These are phyloP conservation scores for Phytophthora megakarya DNA, from an alignment of 352 stramenopile species.

Conservation along the genomic window DNA sequence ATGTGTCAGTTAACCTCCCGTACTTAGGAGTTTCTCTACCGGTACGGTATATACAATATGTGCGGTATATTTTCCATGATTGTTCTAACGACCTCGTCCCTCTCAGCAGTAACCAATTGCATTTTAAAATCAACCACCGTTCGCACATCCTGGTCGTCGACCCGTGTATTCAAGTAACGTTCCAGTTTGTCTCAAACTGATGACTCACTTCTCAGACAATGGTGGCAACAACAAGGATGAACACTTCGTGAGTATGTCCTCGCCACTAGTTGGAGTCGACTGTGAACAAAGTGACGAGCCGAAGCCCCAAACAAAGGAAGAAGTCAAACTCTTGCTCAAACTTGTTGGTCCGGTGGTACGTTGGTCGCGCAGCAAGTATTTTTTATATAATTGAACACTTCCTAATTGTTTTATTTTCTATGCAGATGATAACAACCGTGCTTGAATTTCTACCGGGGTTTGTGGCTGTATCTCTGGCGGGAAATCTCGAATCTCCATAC, in stretches of 20 bases:
- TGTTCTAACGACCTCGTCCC: too few relatives aligned
- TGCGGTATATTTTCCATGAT: too few relatives aligned
- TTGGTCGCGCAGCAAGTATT: too few relatives aligned
- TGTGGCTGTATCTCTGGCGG: slow-evolving; percentile 54
- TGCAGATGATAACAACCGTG: slow-evolving; percentile 40
- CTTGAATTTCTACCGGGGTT: slow-evolving; percentile 48
- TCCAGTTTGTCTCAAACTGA: too few relatives aligned
- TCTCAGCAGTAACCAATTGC: too few relatives aligned
- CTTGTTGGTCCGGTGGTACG: slow-evolving; percentile 47
- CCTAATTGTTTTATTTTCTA: background rate
- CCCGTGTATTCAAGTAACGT: too few relatives aligned
- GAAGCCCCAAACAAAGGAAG: slow-evolving; percentile 19
- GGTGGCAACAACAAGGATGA: background rate
- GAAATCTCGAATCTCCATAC: slow-evolving; percentile 58
- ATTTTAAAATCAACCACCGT: too few relatives aligned
- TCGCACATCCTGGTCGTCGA: too few relatives aligned
- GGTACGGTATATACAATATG: too few relatives aligned
- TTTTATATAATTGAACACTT: background rate
- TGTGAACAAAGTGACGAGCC: slow-evolving; percentile 7
- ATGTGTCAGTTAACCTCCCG: too few relatives aligned
- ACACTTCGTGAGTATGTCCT: background rate
- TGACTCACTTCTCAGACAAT: too few relatives aligned
- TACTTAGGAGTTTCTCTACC: too few relatives aligned
- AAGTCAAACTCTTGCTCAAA: slow-evolving; percentile 42
- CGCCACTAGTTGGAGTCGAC: background rate